Evolutionary conservation across 83 land plant species (phyloP).

Genomic region (Thuja plicata): DNA sequence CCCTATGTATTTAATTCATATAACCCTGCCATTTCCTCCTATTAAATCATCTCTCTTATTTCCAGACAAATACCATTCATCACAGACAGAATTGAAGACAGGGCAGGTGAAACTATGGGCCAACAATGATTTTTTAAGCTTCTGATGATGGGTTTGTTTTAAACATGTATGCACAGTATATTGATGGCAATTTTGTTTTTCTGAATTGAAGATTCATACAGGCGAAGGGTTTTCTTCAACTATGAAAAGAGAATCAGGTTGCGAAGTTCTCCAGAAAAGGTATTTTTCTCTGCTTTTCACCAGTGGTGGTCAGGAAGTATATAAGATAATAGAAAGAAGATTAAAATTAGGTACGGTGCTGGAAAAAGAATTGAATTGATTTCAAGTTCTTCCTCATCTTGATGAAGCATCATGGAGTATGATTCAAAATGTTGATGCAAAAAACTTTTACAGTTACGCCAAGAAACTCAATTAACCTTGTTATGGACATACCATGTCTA

Average conservation of each 20-base stretch:
- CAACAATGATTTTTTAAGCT: background rate
- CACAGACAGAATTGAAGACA: constrained; percentile 9
- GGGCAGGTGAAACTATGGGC: constrained; percentile 5
- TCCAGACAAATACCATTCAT: background rate
- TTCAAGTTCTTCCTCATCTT: too few species aligned
- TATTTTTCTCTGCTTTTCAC: constrained; percentile 15
- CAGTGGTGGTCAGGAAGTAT: background rate
- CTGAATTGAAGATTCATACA: constrained; percentile 64
- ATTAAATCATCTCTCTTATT: background rate
- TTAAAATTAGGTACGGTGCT: background rate
- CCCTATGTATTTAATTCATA: background rate
- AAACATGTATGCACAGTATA: background rate
- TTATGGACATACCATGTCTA: too few species aligned
- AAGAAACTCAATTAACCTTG: too few species aligned
- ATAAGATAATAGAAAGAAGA: background rate
- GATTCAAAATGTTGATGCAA: too few species aligned
- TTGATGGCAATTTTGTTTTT: constrained; percentile 9
- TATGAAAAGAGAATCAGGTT: constrained; percentile 82
- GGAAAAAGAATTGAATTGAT: background rate
- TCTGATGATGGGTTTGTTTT: background rate
- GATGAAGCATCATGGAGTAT: too few species aligned
- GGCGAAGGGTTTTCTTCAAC: constrained; percentile 81
- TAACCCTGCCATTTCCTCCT: background rate
- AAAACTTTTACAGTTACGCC: too few species aligned
- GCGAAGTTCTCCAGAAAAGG: constrained; percentile 94